A percentile compares a stretch with the other conserved stretches of the same genome.
Evolutionary conservation across 805 yeast species (phyloP).

Genomic region (Yarrowia hollandica): DNA sequence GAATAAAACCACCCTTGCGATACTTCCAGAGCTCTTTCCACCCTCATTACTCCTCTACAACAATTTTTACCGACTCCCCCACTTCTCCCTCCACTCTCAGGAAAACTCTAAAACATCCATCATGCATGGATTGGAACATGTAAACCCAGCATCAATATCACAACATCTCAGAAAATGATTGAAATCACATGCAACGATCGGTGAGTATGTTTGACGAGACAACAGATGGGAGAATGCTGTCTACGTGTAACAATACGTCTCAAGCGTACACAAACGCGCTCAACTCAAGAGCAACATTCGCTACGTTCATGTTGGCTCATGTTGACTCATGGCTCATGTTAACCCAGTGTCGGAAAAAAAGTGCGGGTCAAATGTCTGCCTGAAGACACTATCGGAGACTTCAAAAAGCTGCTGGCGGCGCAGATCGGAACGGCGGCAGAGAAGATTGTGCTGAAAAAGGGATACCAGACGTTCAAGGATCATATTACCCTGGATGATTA

Average conservation of each 20-base stretch:
- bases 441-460: conserved; percentile 70
- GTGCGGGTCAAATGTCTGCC: conserved; percentile 84
- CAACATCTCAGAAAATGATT: conserved; percentile 50
- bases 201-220: conserved; percentile 39
- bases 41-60: no score
- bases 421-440: conserved; percentile 78
- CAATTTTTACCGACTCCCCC: no score
- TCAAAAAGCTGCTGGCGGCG: conserved; percentile 76
- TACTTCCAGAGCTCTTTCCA: no score
- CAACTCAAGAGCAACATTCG: background rate
- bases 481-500: conserved; percentile 93
- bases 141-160: background rate
- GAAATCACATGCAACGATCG: conserved; percentile 73
- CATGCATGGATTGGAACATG: background rate
- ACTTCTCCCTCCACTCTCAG: no score
- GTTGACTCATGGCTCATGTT: no score
- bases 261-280: no score
- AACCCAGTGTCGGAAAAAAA: conserved; percentile 72
- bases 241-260: no score
- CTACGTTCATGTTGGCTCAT: no score
- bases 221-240: no score
- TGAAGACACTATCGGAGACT: conserved; percentile 84
- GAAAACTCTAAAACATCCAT: no score
- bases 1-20: no score
- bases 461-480: conserved; percentile 79